phyloP scores from a whole-genome alignment of 208 protist genomes.

The Tritrichomonas musculus region DNA sequence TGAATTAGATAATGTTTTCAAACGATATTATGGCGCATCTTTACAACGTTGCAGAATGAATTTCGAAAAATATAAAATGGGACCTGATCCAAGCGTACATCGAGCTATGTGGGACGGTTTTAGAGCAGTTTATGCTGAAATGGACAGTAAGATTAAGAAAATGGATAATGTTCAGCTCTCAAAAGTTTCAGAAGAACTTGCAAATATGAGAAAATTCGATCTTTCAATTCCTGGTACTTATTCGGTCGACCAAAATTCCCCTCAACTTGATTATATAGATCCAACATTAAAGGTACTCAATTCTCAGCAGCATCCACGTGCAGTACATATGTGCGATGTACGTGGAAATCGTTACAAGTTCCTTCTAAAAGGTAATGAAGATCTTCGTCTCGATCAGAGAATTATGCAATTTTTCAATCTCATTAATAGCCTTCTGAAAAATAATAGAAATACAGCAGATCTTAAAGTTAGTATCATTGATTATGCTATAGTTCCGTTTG shows the following conservation, averaged over 20 bases:
- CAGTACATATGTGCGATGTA: background rate
- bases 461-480: background rate
- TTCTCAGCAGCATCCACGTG: background rate
- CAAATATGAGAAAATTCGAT: background rate
- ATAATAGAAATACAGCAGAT: background rate
- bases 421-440: background rate
- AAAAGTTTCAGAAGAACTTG: background rate
- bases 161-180: background rate
- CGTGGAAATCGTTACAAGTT: background rate
- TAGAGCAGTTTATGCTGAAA: background rate
- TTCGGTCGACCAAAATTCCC: background rate
- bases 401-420: slow-evolving; percentile 36
- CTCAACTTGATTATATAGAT: background rate
- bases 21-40: background rate
- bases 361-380: slow-evolving; percentile 38
- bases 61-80: background rate
- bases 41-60: background rate
- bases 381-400: slow-evolving; percentile 7
- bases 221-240: background rate
- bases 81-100: no score
- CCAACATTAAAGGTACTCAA: background rate
- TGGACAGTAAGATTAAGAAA: background rate
- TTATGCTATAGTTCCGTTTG: slow-evolving; percentile 27
- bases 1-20: background rate
- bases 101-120: background rate